Evolutionary conservation across 83 land plant species (phyloP).

Genomic region (Picea engelmannii): DNA sequence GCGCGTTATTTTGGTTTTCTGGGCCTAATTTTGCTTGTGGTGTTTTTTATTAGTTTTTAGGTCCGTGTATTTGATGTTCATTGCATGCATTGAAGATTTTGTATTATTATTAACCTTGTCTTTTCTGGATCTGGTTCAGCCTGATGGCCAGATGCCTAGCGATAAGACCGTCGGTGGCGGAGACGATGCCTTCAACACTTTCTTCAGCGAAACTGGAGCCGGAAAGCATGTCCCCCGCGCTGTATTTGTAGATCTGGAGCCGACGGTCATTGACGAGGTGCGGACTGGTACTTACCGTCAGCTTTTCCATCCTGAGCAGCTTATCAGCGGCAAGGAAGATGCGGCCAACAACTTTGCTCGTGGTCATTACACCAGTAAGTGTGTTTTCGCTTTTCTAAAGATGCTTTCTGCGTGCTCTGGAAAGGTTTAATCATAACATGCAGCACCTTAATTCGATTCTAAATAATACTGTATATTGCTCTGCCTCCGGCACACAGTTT

Average conservation of each 20-base stretch:
- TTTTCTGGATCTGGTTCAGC: slow-evolving; percentile 22
- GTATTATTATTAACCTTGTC: neutral
- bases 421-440: too few relatives aligned
- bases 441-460: too few relatives aligned
- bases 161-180: slow-evolving; percentile 52
- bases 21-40: too few relatives aligned
- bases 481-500: too few relatives aligned
- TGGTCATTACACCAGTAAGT: slow-evolving; percentile 59
- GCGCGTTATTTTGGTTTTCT: too few relatives aligned
- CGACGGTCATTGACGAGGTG: slow-evolving; percentile 65
- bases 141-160: slow-evolving; percentile 78
- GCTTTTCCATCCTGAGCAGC: slow-evolving; percentile 68
- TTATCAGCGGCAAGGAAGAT: slow-evolving; percentile 66
- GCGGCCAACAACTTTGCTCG: slow-evolving; percentile 72
- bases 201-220: slow-evolving; percentile 47
- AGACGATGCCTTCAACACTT: slow-evolving; percentile 55
- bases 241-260: slow-evolving; percentile 62
- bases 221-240: slow-evolving; percentile 70
- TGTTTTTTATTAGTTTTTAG: too few relatives aligned
- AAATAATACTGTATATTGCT: too few relatives aligned
- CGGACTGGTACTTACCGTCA: slow-evolving; percentile 64
- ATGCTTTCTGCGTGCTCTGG: too few relatives aligned
- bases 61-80: neutral
- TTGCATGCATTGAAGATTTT: neutral
- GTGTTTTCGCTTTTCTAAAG: neutral